These are phyloP conservation scores for Colletotrichum lindemuthianum DNA, from an alignment of 2,329 filamentous ascomycete genomes.

Conservation along the genomic window DNA sequence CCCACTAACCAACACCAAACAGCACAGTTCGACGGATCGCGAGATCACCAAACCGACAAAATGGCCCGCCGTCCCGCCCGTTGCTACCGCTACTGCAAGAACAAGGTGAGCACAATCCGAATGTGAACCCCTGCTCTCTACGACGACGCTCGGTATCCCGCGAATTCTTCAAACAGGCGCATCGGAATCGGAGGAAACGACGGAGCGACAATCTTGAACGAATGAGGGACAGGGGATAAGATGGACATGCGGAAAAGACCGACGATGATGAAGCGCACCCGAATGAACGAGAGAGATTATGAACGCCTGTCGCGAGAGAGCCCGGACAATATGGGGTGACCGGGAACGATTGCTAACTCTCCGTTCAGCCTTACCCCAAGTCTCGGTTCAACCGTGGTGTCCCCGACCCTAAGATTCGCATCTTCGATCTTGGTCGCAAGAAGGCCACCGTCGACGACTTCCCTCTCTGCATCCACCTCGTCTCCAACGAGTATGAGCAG, in stretches of 20 bases:
- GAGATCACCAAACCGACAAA: slow-evolving; percentile 71
- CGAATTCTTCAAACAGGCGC: slow-evolving; percentile 21
- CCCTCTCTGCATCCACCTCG: slow-evolving; percentile 98
- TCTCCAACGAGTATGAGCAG: slow-evolving; percentile 99
- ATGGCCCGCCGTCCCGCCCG: slow-evolving; percentile 99
- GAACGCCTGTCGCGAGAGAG: background rate
- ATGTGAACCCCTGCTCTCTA: slow-evolving; percentile 4
- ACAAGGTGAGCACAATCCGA: slow-evolving; percentile 79
- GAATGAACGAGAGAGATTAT: background rate
- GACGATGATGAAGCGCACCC: slow-evolving; percentile 1
- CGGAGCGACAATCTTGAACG: background rate
- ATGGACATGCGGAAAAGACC: background rate
- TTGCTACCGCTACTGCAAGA: slow-evolving; percentile 99
- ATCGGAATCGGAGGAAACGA: slow-evolving; percentile 13
- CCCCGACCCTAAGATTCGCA: slow-evolving; percentile 84
- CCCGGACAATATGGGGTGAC: background rate
- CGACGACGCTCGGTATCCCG: slow-evolving; percentile 10
- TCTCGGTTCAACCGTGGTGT: slow-evolving; percentile 99
- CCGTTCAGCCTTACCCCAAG: slow-evolving; percentile 89
- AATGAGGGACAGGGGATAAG: background rate
- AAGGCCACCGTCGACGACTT: slow-evolving; percentile 99
- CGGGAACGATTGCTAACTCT: background rate
- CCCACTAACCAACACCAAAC: slow-evolving; percentile 49
- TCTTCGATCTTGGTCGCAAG: slow-evolving; percentile 99
- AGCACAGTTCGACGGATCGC: slow-evolving; percentile 45